Evolutionary conservation across 176 grass and related monocot species (phyloP).

Genomic region (Musa acuminata): DNA sequence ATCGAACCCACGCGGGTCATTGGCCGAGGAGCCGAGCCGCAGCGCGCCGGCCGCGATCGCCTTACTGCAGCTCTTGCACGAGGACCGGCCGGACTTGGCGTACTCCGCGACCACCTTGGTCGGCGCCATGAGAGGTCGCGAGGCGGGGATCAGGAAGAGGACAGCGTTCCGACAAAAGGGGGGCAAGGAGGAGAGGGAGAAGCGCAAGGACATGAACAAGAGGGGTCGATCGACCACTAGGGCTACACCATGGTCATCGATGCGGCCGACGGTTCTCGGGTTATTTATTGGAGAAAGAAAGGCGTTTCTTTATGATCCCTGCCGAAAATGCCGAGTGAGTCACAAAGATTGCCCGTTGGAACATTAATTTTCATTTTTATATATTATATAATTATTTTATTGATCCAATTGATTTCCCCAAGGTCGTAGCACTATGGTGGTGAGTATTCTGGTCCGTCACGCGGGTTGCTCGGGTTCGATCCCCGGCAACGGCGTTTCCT

Average conservation of each 20-base stretch:
- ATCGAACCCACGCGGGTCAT: slow-evolving; percentile 48
- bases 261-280: not conserved
- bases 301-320: too few relatives aligned
- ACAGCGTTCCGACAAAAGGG: not conserved
- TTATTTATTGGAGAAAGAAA: too few relatives aligned
- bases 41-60: slow-evolving; percentile 42
- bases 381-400: too few relatives aligned
- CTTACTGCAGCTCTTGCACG: slow-evolving; percentile 58
- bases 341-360: too few relatives aligned
- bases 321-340: too few relatives aligned
- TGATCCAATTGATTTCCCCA: accelerated
- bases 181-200: not conserved
- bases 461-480: slow-evolving; percentile 71
- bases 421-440: slow-evolving; percentile 87
- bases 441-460: slow-evolving; percentile 95
- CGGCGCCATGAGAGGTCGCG: slow-evolving; percentile 20
- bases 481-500: slow-evolving; percentile 53
- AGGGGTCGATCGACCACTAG: not conserved
- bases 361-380: too few relatives aligned
- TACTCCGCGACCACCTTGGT: slow-evolving; percentile 46
- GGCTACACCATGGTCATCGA: not conserved
- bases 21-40: slow-evolving; percentile 41
- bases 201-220: not conserved
- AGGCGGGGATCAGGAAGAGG: not conserved
- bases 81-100: slow-evolving; percentile 59